Conservation (phyloP, 2,329 filamentous ascomycete species). For the Trichoderma asperellum region DNA sequence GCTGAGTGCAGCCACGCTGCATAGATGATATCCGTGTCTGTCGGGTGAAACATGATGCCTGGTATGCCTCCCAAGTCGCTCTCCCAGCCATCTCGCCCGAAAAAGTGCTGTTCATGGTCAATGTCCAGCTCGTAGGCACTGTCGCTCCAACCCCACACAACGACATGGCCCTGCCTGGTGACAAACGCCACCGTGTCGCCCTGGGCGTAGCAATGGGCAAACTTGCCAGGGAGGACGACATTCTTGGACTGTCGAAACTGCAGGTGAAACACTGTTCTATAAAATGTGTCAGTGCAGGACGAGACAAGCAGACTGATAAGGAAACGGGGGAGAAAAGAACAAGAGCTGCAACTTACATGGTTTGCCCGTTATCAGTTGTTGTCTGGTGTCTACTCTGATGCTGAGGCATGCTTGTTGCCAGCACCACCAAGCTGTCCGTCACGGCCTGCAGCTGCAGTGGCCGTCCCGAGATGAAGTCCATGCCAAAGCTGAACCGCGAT, state of each 20-base stretch:
- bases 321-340: not conserved
- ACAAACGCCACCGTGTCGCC: conserved; percentile 33
- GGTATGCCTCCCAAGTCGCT: conserved; percentile 29
- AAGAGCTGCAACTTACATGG: conserved; percentile 11
- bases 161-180: conserved; percentile 32
- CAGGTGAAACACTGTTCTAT: conserved; percentile 35
- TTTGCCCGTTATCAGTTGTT: conserved; percentile 25
- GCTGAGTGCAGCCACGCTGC: conserved; percentile 29
- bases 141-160: conserved; percentile 35
- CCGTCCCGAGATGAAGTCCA: conserved; percentile 31
- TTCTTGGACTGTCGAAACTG: conserved; percentile 30
- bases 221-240: conserved; percentile 32
- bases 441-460: conserved; percentile 32
- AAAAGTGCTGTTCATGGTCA: conserved; percentile 18
- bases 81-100: conserved; percentile 1
- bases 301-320: not conserved
- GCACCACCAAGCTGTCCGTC: conserved; percentile 33
- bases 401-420: conserved; percentile 27
- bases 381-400: not conserved
- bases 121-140: conserved; percentile 31
- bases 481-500: conserved; percentile 31
- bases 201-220: conserved; percentile 31
- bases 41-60: conserved; percentile 34
- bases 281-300: not conserved
- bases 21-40: conserved; percentile 31